These are phyloP conservation scores for Lactarius pseudohatsudake DNA, from an alignment of 768 basidiomycete species.

Conservation along the genomic window DNA sequence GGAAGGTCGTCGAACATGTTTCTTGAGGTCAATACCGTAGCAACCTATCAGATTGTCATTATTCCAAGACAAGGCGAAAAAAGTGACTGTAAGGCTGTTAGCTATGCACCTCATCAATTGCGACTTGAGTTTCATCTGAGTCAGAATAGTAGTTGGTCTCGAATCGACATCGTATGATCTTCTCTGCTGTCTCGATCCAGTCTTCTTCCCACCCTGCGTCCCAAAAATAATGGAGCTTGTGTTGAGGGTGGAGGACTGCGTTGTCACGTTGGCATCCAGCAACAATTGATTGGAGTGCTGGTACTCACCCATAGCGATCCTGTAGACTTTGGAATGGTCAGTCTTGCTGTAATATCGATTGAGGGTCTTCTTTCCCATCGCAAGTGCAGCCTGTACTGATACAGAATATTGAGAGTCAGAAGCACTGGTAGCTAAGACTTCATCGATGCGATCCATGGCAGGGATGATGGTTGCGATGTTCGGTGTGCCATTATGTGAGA, in stretches of 20 bases:
- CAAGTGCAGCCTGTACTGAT: not conserved
- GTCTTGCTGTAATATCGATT: not conserved
- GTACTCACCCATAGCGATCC: not conserved
- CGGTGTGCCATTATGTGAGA: not conserved
- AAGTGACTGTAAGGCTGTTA: too few species aligned
- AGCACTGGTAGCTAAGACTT: too few species aligned
- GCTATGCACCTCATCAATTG: too few species aligned
- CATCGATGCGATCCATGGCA: not conserved
- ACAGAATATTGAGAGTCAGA: too few species aligned
- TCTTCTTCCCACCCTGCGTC: not conserved
- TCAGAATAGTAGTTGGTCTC: too few species aligned
- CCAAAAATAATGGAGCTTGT: slow-evolving; percentile 11
- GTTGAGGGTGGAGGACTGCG: not conserved
- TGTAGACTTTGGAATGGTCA: not conserved
- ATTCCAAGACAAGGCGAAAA: too few species aligned
- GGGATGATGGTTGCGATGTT: not conserved
- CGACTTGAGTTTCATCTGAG: too few species aligned
- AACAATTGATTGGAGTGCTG: too few species aligned
- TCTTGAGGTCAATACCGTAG: too few species aligned
- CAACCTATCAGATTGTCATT: too few species aligned
- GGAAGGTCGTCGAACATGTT: too few species aligned
- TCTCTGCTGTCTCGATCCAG: slow-evolving; percentile 1
- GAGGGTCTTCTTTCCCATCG: not conserved
- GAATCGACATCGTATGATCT: not conserved
- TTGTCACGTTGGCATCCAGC: too few species aligned